Evolutionary conservation across 177 flowering plant genomes (phyloP).

Genomic region (Vitis hybrid): DNA sequence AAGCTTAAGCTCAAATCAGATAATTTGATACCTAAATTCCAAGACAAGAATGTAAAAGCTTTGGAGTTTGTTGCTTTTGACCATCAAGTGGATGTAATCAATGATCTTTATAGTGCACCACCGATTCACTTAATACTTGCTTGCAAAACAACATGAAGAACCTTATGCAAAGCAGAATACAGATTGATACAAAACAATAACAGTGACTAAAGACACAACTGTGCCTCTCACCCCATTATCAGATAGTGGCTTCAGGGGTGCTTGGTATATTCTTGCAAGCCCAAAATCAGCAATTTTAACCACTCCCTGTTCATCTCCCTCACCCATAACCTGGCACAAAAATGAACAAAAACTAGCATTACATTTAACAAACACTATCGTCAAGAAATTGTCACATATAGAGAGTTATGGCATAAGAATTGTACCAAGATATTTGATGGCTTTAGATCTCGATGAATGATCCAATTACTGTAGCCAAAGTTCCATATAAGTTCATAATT

Average conservation of each 20-base stretch:
- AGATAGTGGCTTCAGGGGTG: constrained; percentile 83
- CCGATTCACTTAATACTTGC: no score
- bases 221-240: constrained; percentile 79
- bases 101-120: no score
- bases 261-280: constrained; percentile 95
- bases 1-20: no score
- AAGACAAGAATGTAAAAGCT: no score
- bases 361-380: not conserved
- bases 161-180: not conserved
- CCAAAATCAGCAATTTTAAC: constrained; percentile 99
- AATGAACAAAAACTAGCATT: not conserved
- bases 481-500: not conserved
- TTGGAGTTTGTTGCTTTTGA: no score
- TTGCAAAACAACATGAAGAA: not conserved
- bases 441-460: constrained; percentile 94
- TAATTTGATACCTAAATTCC: no score
- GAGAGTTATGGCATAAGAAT: not conserved
- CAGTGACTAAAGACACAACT: not conserved
- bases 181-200: not conserved
- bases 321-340: constrained; percentile 82
- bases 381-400: not conserved
- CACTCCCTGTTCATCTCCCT: constrained; percentile 95
- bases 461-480: constrained; percentile 81
- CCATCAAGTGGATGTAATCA: no score
- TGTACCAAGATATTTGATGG: constrained; percentile 95